Evolutionary conservation across 2,329 filamentous ascomycete genomes (phyloP).

Genomic region (Lachnum nothofagi): DNA sequence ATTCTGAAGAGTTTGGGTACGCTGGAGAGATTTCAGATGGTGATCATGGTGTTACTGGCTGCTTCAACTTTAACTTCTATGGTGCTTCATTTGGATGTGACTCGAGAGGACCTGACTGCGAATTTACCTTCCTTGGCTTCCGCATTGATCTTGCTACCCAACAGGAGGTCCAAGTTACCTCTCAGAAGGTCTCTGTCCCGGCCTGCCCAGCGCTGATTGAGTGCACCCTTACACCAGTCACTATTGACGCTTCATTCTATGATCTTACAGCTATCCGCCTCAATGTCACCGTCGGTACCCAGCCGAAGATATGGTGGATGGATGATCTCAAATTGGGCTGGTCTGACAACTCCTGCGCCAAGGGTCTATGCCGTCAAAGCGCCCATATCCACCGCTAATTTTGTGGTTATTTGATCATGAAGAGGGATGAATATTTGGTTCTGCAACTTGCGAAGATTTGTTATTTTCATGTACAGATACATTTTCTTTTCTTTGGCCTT

Average conservation of each 20-base stretch:
- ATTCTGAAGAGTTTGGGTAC: conserved; percentile 27
- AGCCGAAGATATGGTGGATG: conserved; percentile 42
- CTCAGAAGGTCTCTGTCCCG: conserved; percentile 24
- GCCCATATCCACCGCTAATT: conserved; percentile 18
- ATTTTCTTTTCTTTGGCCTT: background rate
- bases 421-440: background rate
- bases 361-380: conserved; percentile 35
- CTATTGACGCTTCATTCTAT: conserved; percentile 27
- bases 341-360: conserved; percentile 39
- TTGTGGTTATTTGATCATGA: background rate
- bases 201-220: conserved; percentile 29
- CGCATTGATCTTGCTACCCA: conserved; percentile 24
- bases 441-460: background rate
- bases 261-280: conserved; percentile 38
- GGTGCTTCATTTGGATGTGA: conserved; percentile 38
- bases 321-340: conserved; percentile 43
- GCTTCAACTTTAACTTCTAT: conserved; percentile 36
- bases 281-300: conserved; percentile 35
- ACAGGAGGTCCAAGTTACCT: conserved; percentile 23
- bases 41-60: conserved; percentile 27
- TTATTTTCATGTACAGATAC: background rate
- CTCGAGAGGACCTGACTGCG: conserved; percentile 32
- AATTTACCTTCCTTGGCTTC: conserved; percentile 37
- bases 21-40: conserved; percentile 28
- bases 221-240: conserved; percentile 31